Base-by-base conservation (phyloP, 2,329 filamentous ascomycete species). In the Claviceps digitariae region DNA sequence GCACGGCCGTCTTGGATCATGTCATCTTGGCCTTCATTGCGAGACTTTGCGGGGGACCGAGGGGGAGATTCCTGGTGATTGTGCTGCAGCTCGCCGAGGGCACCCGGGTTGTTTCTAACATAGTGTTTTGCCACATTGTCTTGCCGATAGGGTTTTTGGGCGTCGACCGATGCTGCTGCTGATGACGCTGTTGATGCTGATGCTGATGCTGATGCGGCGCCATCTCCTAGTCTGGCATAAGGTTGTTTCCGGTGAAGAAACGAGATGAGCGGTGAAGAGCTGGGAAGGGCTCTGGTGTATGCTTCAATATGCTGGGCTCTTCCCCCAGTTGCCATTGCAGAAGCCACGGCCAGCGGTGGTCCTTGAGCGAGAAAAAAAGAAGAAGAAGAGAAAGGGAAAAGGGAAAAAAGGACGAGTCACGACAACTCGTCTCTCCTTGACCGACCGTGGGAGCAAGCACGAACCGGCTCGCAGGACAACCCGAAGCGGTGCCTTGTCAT, bases 61-160 rank as follows among this genome's bases (percentile, higher is more conserved):
- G 67, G 64, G 23, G 64, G 60, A 48, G 67, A 62, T 53, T 70
- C 72, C 58, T 72, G 72, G 54, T 75, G 74, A 62, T 82, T 82
- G 54, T 77, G 73, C 54, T 77, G 76, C 45, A 81, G 72, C 63
- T 83, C 80, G 49, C 73, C 73, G 17, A 83, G 69, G 52, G 78
- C 74, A 36, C 72, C 65, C 6, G 72, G 66, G 51, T 72, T 68
- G 56, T 64, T 61, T 59, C 57, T 66, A 38, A 65, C 66, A 62
- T 65, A 71, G 40, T 61, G 57, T 55, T 64, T 69, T 56, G 65
- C 59, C 58, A 63, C 12, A 54, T 60, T 58, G 57, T 63, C 58
- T 59, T 63, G 52, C 34, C 38, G 25, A 4, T 36, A 43, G 34
- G 10, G 20, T 6, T 46, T 51, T 25, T 17, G 31, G 29, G 9